Base-by-base conservation (phyloP, 202 grass and related monocot species). In the Carex arenaria region DNA sequence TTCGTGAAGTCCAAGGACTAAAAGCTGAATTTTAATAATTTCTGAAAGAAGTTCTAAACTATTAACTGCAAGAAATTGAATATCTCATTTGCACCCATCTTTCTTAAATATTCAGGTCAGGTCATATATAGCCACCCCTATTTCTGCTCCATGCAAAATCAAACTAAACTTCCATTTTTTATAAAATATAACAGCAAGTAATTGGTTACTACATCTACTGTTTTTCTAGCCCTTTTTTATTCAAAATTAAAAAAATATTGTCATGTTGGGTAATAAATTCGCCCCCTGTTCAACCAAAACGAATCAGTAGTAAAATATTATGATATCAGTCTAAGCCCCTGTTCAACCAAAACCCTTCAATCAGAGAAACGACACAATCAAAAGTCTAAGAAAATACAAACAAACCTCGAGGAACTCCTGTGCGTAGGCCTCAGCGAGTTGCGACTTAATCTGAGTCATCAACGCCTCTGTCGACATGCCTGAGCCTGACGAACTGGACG, bases 381-480 rank as follows among this genome's bases (percentile, higher is more conserved):
- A 57, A 90, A 14, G 1, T 54, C 45, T 54, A 83, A 62, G 0
- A 83, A 83, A 61, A 30, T 30, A 28, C 5, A 32, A 55, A 56
- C 5, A 51, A 67, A 91, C 93, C 93, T 97, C 91, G 18, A 97
- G 66, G 42, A 97, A 85, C 73, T 97, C 89, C 74, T 97, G 87
- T 53, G 91, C 93, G 69, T 97, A 97, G 43, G 89, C 89, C 87
- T 93, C 85, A 12, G 91, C 93, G 49, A 93, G 93, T 59, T 97
- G 91, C 68, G 85, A 23, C 87, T 93, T 93, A 84, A 97, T 91
- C 86, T 93, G 89, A 22, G 91, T 91, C 91, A 97, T 97, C 31
- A 97, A 18, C 19, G 19, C 89, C 36, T 93, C 91, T 13, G 84
- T 70, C 65, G 87, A 90, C 51, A 64, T 18, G n/a, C 78, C 65